Evolutionary conservation across 805 yeast genomes (phyloP).

Genomic region (Lipomyces sp.): DNA sequence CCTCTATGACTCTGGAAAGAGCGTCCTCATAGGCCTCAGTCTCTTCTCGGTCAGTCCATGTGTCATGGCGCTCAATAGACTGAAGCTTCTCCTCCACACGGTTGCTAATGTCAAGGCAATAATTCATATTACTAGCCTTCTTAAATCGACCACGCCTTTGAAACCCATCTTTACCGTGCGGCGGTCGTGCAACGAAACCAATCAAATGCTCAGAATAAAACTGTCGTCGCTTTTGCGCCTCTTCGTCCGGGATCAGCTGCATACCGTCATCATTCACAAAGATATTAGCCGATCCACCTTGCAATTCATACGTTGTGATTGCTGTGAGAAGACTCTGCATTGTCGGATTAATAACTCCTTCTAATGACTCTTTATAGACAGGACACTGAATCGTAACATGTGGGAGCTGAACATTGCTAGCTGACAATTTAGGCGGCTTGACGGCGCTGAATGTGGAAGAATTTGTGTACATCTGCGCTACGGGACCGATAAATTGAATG

Average conservation of each 20-base stretch:
- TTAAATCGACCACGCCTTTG: constrained; percentile 25
- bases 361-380: constrained; percentile 22
- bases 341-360: constrained; percentile 26
- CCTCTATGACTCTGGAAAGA: constrained; percentile 10
- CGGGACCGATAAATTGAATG: constrained; percentile 18
- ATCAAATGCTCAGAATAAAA: constrained; percentile 19
- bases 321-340: constrained; percentile 16
- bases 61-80: constrained; percentile 7
- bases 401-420: constrained; percentile 7
- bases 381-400: constrained; percentile 24
- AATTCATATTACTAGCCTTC: constrained; percentile 30
- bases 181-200: constrained; percentile 24
- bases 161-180: constrained; percentile 24
- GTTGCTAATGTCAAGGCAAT: constrained; percentile 15
- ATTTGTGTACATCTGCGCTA: constrained; percentile 11
- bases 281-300: constrained; percentile 26
- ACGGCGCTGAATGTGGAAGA: constrained; percentile 16
- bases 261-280: constrained; percentile 30
- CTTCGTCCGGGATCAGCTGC: constrained; percentile 22
- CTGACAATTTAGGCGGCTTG: constrained; percentile 11
- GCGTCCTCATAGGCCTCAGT: constrained; percentile 10
- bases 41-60: constrained; percentile 22
- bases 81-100: constrained; percentile 23
- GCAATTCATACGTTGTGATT: constrained; percentile 26
- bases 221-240: constrained; percentile 10